These are phyloP conservation scores for Xylaria acuta DNA, from an alignment of 495 filamentous ascomycete species.

Conservation along the genomic window DNA sequence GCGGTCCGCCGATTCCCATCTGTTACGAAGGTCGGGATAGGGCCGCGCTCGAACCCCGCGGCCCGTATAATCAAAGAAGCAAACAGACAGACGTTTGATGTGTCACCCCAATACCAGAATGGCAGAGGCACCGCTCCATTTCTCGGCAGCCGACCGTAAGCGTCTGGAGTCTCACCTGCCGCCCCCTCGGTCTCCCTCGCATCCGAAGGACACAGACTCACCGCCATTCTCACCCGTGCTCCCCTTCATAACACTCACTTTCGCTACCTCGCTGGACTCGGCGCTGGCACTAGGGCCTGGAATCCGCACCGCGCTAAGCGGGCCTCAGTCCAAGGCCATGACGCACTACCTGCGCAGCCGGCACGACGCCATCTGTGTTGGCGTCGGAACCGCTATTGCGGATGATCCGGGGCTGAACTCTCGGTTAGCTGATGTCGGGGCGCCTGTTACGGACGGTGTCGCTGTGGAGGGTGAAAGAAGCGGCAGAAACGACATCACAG, in stretches of 20 bases:
- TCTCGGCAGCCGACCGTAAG: conserved; percentile 31
- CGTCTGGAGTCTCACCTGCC: conserved; percentile 40
- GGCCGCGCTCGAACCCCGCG: background rate
- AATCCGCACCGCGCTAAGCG: conserved; percentile 78
- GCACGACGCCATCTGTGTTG: conserved; percentile 86
- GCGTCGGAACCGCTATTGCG: conserved; percentile 79
- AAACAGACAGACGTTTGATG: background rate
- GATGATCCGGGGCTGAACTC: conserved; percentile 88
- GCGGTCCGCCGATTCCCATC: background rate
- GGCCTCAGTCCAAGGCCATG: conserved; percentile 82
- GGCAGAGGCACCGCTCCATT: conserved; percentile 35
- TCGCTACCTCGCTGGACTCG: conserved; percentile 87
- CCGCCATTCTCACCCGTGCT: conserved; percentile 18
- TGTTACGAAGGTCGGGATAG: background rate
- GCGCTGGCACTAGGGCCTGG: conserved; percentile 76
- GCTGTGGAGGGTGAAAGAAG: conserved; percentile 35
- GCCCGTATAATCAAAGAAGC: background rate
- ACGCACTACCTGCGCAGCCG: conserved; percentile 84
- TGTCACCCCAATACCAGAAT: conserved; percentile 21
- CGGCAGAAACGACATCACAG: conserved; percentile 10
- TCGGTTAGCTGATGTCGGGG: conserved; percentile 55
- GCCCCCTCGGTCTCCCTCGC: background rate
- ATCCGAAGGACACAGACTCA: conserved; percentile 15
- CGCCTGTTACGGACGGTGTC: conserved; percentile 35
- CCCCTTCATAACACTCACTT: conserved; percentile 73